A percentile compares a stretch with the other conserved stretches of the same genome.
Evolutionary conservation across 2,329 filamentous ascomycete genomes (phyloP).

Genomic region (Tympanopsis confertula): DNA sequence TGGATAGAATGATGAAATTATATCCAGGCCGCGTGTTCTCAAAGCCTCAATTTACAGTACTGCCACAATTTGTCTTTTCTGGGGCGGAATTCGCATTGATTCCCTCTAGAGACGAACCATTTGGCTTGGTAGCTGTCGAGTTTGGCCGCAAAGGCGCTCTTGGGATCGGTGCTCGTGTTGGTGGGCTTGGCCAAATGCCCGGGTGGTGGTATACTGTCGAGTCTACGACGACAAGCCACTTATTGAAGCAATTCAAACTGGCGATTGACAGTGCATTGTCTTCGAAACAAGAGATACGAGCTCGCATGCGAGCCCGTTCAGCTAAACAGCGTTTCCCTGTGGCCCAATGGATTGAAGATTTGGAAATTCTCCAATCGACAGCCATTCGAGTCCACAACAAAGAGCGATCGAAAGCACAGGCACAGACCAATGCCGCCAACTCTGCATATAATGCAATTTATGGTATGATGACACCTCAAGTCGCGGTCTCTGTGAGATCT

Average conservation of each 20-base stretch:
- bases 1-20: constrained; percentile 50
- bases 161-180: constrained; percentile 54
- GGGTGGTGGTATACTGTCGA: constrained; percentile 64
- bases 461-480: not conserved
- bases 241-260: constrained; percentile 53
- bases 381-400: constrained; percentile 45
- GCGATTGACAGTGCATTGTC: constrained; percentile 50
- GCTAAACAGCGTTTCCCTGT: constrained; percentile 58
- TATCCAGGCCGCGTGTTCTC: constrained; percentile 56
- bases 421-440: not conserved
- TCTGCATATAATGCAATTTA: not conserved
- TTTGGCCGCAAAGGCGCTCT: constrained; percentile 59
- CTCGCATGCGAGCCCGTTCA: constrained; percentile 52
- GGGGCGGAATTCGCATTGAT: constrained; percentile 60
- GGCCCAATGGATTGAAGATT: constrained; percentile 52
- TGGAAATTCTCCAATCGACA: constrained; percentile 48
- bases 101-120: constrained; percentile 58
- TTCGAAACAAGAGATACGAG: constrained; percentile 40
- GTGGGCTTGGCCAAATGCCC: constrained; percentile 59
- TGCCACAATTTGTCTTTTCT: constrained; percentile 57
- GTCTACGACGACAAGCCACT: constrained; percentile 48
- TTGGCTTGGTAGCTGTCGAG: constrained; percentile 57
- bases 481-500: not conserved
- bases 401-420: constrained; percentile 13
- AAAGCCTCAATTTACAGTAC: constrained; percentile 56